Conservation (phyloP, 2,329 filamentous ascomycete species). For the Mycosphaerella sp. region DNA sequence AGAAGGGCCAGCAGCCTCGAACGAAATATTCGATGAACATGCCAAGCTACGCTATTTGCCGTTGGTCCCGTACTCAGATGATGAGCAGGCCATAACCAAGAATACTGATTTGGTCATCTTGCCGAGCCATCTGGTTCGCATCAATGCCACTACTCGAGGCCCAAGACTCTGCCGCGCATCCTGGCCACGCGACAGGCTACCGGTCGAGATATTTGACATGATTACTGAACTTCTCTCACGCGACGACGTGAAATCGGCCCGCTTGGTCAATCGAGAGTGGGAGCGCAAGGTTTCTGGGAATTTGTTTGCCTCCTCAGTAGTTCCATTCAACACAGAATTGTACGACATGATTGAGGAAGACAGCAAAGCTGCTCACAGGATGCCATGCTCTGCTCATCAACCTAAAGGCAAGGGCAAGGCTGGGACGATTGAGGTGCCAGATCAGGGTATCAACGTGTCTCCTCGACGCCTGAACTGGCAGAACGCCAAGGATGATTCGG, state of each 20-base stretch:
- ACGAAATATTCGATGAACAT: not conserved
- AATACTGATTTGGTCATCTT: slow-evolving; percentile 19
- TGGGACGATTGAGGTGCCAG: slow-evolving; percentile 20
- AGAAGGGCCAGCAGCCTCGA: slow-evolving; percentile 1
- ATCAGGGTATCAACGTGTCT: slow-evolving; percentile 15
- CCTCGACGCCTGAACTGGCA: slow-evolving; percentile 35
- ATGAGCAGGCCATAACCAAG: slow-evolving; percentile 6
- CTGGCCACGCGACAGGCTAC: slow-evolving; percentile 44
- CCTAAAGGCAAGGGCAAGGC: slow-evolving; percentile 16
- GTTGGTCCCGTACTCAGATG: slow-evolving; percentile 12
- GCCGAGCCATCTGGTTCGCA: slow-evolving; percentile 16
- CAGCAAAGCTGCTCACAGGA: slow-evolving; percentile 18
- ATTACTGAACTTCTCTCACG: slow-evolving; percentile 52
- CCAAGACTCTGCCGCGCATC: not conserved
- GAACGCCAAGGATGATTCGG: slow-evolving; percentile 34
- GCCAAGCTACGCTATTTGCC: slow-evolving; percentile 20
- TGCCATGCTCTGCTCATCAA: not conserved
- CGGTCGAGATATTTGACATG: slow-evolving; percentile 56
- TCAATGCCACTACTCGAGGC: slow-evolving; percentile 1
- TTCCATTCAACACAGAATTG: slow-evolving; percentile 59
- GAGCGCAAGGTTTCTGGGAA: slow-evolving; percentile 52
- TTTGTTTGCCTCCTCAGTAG: slow-evolving; percentile 58
- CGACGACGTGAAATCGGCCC: slow-evolving; percentile 53
- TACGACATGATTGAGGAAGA: slow-evolving; percentile 48
- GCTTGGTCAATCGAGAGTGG: slow-evolving; percentile 55